phyloP scores from a whole-genome alignment of 768 basidiomycete species.

The Russula virescens region DNA sequence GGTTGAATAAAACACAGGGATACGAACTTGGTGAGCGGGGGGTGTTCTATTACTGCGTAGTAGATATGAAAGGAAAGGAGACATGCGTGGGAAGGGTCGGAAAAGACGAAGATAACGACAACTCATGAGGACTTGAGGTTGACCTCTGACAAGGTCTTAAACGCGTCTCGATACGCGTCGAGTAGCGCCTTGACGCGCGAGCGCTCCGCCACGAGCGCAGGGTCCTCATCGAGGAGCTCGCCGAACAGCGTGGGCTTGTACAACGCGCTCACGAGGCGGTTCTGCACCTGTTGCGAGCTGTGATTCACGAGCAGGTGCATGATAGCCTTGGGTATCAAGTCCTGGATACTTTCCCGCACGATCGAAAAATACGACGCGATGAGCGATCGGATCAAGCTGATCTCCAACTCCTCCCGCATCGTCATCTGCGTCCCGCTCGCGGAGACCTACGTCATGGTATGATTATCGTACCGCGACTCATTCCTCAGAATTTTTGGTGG shows the following conservation, averaged over 20 bases:
- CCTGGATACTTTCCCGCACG: constrained; percentile 93
- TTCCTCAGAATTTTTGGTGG: background rate
- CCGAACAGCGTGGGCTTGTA: constrained; percentile 94
- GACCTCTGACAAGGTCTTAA: constrained; percentile 81
- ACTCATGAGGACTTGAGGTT: constrained; percentile 55
- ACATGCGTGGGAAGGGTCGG: background rate
- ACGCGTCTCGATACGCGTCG: constrained; percentile 94
- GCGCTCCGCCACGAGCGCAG: constrained; percentile 89
- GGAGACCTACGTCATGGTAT: constrained; percentile 32
- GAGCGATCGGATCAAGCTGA: constrained; percentile 85
- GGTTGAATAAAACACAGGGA: too few relatives aligned
- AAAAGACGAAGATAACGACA: too few relatives aligned
- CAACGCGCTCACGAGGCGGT: constrained; percentile 86
- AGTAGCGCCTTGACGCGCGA: constrained; percentile 89
- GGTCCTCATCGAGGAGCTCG: constrained; percentile 92
- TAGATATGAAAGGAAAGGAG: background rate
- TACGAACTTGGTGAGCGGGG: background rate
- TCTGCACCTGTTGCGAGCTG: constrained; percentile 95
- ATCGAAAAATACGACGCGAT: constrained; percentile 96
- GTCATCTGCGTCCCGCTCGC: constrained; percentile 59
- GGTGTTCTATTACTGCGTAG: background rate
- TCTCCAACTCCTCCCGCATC: constrained; percentile 93
- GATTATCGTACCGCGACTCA: background rate
- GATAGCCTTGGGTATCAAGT: constrained; percentile 94
- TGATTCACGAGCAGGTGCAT: constrained; percentile 98